phyloP scores from a whole-genome alignment of 768 basidiomycete genomes.

The Phlebiopsis flavidoalba region DNA sequence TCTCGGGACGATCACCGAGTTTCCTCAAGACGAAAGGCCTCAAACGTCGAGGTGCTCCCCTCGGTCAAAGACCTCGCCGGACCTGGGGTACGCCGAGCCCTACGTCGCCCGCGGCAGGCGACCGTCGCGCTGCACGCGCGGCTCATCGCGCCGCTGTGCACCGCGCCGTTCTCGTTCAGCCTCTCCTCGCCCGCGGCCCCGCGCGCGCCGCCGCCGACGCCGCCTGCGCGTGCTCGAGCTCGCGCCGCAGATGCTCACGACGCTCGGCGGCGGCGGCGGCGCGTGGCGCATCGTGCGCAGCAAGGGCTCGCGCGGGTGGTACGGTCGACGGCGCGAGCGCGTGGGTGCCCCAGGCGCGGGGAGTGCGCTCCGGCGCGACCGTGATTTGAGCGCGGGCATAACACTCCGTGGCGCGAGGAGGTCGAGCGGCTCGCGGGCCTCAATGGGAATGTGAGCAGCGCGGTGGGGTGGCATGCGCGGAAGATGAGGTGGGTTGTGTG shows the following conservation, averaged over 20 bases:
- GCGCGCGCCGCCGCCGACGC: slow-evolving; percentile 45
- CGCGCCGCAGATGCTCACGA: slow-evolving; percentile 61
- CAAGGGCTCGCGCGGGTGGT: slow-evolving; percentile 94
- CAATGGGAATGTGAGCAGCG: slow-evolving; percentile 86
- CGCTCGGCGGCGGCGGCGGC: slow-evolving; percentile 73
- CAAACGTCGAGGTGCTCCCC: slow-evolving; percentile 83
- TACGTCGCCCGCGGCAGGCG: slow-evolving; percentile 55
- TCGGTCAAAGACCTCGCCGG: slow-evolving; percentile 68
- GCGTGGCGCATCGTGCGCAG: slow-evolving; percentile 88
- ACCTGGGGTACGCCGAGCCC: slow-evolving; percentile 52
- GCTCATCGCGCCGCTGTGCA: slow-evolving; percentile 76
- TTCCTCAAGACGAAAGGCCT: slow-evolving; percentile 60
- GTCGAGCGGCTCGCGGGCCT: slow-evolving; percentile 70
- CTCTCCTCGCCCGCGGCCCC: slow-evolving; percentile 28
- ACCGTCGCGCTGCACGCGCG: slow-evolving; percentile 72
- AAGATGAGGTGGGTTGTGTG: slow-evolving; percentile 84
- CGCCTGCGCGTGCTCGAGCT: slow-evolving; percentile 85
- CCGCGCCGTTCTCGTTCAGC: slow-evolving; percentile 70
- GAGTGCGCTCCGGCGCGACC: slow-evolving; percentile 43
- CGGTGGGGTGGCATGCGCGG: slow-evolving; percentile 91
- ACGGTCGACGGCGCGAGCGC: slow-evolving; percentile 84
- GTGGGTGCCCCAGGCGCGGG: slow-evolving; percentile 50
- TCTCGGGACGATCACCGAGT: slow-evolving; percentile 58
- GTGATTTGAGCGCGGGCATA: slow-evolving; percentile 48
- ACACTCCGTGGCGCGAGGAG: slow-evolving; percentile 65